A percentile compares a stretch with the other conserved stretches of the same genome.
phyloP scores from a whole-genome alignment of 2,329 filamentous ascomycete species.

The Calonectria leucothoes region DNA sequence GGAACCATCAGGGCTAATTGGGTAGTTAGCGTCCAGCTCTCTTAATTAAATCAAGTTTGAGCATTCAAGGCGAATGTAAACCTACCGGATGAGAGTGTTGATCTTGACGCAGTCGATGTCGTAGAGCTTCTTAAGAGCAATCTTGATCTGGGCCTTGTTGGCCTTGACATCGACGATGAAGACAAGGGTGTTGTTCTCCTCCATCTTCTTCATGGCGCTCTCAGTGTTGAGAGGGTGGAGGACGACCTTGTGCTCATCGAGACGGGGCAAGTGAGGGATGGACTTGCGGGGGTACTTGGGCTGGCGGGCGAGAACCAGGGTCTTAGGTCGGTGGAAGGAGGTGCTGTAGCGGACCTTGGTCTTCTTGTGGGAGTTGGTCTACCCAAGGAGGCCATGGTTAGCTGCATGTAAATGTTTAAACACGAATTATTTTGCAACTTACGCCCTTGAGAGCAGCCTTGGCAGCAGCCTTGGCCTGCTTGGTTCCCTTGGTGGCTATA shows the following conservation, averaged over 20 bases:
- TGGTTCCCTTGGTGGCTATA: slow-evolving; percentile 74
- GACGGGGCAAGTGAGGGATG: slow-evolving; percentile 86
- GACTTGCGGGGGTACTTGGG: slow-evolving; percentile 99
- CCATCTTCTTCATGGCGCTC: slow-evolving; percentile 99
- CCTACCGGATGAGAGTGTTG: slow-evolving; percentile 97
- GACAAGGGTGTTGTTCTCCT: slow-evolving; percentile 99
- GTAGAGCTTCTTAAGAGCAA: slow-evolving; percentile 98
- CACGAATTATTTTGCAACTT: slow-evolving; percentile 62
- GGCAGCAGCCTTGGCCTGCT: slow-evolving; percentile 93
- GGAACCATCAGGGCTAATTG: slow-evolving; percentile 84
- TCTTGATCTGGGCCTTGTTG: slow-evolving; percentile 99
- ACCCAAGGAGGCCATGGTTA: slow-evolving; percentile 17
- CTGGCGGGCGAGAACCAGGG: slow-evolving; percentile 86
- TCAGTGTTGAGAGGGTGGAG: slow-evolving; percentile 99
- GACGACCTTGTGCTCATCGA: slow-evolving; percentile 98
- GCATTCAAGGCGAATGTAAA: slow-evolving; percentile 8
- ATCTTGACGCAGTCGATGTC: slow-evolving; percentile 99
- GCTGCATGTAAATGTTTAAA: not conserved
- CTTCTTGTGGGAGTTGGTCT: slow-evolving; percentile 79
- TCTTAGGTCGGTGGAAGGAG: slow-evolving; percentile 98
- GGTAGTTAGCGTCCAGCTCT: slow-evolving; percentile 33
- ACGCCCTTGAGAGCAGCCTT: slow-evolving; percentile 97
- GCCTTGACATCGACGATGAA: slow-evolving; percentile 98
- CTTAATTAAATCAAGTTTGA: too few relatives aligned
- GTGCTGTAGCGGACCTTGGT: slow-evolving; percentile 93